Evolutionary conservation across 768 basidiomycete species (phyloP), one percentile per base, ranked within the genome.

Genomic region (Megacollybia marginata): DNA sequence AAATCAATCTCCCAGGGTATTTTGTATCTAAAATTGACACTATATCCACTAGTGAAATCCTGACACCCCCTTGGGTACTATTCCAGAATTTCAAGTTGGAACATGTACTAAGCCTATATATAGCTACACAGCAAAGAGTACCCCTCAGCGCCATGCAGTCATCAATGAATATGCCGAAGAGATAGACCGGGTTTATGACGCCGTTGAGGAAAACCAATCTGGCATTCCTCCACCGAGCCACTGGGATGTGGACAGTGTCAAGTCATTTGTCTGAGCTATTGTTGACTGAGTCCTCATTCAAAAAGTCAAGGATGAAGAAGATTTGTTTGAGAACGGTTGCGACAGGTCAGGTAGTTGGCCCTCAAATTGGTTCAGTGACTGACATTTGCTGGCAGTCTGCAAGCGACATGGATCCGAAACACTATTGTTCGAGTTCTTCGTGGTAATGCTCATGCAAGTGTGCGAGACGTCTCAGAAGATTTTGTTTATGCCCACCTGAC

Each of bases 241-340:
- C 5, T 70, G 66, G 64, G 59, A 55, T 9, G 33, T 50, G 4
- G 46, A 47, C 2, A 48, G 52, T 20, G 58, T 57, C 6, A 44
- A 59, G 2, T 56, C 53, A 0, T 73, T 68, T 50, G 65, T 70
- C 4, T 55, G 65, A 10, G 49, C 49, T n/a, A 62, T 65, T 9
- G 64, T 75, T 18, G 36, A 53, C 16, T 63, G 58, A 15, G 63
- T 74, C 9, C 45, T 74, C 55, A 44, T 44, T 7, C 44, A 38
- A 2, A 33, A 48, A 1, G 46, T 69, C 13, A 44, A 47, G 1
- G 69, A 70, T 43, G 54, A 59, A 1, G 65, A 63, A 18, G 69
- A 73, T 44, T 46, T 75, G 20, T 73, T 74, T 51, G 62, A 64
- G 42, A 52, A 65, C 33, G 71, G 73, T 5, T 69, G 69, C 47